These are phyloP conservation scores for Mikania micrantha DNA, from an alignment of 129 eudicot genomes.

Conservation along the genomic window DNA sequence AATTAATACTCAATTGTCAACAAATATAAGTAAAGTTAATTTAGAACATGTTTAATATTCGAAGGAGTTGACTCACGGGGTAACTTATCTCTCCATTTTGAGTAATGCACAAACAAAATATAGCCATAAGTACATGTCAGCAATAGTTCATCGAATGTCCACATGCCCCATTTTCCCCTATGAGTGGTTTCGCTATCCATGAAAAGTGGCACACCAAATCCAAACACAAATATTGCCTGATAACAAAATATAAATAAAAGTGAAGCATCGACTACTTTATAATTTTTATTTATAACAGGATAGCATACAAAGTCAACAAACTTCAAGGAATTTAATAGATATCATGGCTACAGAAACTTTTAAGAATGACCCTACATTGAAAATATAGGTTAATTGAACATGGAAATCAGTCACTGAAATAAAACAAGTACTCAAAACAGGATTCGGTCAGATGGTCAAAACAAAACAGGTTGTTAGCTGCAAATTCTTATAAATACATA, in stretches of 20 bases:
- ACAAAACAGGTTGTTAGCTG: background rate
- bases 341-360: background rate
- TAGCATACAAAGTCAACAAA: background rate
- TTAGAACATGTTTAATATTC: background rate
- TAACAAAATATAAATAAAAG: background rate
- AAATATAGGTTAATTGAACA: background rate
- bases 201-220: slow-evolving; percentile 64
- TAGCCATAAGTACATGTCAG: slow-evolving; percentile 57
- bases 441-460: background rate
- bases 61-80: slow-evolving; percentile 53
- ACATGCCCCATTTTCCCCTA: slow-evolving; percentile 59
- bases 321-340: background rate
- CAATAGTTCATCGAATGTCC: slow-evolving; percentile 46
- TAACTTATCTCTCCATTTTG: slow-evolving; percentile 81
- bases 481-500: background rate
- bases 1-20: background rate
- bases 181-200: slow-evolving; percentile 36
- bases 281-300: background rate
- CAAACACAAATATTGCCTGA: slow-evolving; percentile 68
- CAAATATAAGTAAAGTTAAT: background rate
- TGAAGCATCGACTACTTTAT: background rate
- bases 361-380: background rate
- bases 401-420: background rate
- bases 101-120: slow-evolving; percentile 64
- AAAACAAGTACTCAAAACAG: background rate